Evolutionary conservation across 768 basidiomycete genomes (phyloP).

Genomic region (Naganishia randhawae): DNA sequence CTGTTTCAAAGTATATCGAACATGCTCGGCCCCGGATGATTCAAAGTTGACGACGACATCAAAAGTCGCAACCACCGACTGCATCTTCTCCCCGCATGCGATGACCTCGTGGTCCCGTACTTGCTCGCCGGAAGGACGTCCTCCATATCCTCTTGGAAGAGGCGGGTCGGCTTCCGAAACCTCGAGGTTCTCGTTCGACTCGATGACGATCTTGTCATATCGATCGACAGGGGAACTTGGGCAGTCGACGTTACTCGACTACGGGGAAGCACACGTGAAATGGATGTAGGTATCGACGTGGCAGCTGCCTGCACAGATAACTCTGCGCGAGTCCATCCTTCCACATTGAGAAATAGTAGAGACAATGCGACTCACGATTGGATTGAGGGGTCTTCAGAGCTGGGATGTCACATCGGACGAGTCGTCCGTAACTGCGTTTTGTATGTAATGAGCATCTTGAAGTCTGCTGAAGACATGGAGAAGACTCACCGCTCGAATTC

Average conservation of each 20-base stretch:
- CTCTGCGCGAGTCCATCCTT: constrained; percentile 1
- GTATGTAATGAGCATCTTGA: constrained; percentile 24
- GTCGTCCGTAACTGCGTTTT: constrained; percentile 64
- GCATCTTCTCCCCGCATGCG: not conserved
- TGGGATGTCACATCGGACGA: constrained; percentile 84
- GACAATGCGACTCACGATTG: constrained; percentile 70
- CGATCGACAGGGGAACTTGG: not conserved
- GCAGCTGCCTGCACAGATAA: not conserved
- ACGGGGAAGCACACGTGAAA: constrained; percentile 3
- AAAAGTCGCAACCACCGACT: not conserved
- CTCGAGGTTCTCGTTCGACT: constrained; percentile 17
- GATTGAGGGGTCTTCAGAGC: constrained; percentile 63
- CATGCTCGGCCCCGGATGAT: not conserved
- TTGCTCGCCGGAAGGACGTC: constrained; percentile 1
- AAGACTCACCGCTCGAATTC: constrained; percentile 74
- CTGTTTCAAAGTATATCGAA: not conserved
- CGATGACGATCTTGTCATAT: not conserved
- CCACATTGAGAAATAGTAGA: not conserved
- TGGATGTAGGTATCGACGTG: constrained; percentile 2
- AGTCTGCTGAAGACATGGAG: not conserved
- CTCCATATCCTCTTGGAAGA: not conserved
- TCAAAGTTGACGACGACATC: not conserved
- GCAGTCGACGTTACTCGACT: not conserved
- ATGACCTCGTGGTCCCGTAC: constrained; percentile 4
- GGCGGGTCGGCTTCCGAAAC: not conserved